Conservation (phyloP, 805 yeast species). For the Scheffersomyces stipitis region DNA sequence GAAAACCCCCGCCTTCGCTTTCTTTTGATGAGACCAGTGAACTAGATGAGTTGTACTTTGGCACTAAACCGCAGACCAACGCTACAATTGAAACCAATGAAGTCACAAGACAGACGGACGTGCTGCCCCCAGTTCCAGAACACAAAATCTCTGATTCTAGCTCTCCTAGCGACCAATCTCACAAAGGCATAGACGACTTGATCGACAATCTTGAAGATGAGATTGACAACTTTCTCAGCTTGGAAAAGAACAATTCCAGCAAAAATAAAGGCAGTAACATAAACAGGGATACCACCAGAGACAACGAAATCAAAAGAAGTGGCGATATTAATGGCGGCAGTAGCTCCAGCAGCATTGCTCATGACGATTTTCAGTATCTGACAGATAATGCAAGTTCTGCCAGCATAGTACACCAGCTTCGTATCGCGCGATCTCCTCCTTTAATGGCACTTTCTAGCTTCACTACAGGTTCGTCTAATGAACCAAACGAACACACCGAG, state of each 20-base stretch:
- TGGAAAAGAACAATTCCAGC: conserved; percentile 1
- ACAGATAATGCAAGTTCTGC: neutral
- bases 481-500: too few species aligned
- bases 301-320: neutral
- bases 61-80: neutral
- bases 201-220: conserved; percentile 24
- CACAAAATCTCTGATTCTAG: too few species aligned
- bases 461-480: too few species aligned
- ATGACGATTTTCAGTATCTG: neutral
- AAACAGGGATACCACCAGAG: neutral
- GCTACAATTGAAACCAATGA: too few species aligned
- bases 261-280: too few species aligned
- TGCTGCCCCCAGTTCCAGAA: too few species aligned
- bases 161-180: neutral
- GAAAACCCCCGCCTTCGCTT: conserved; percentile 9
- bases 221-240: conserved; percentile 16
- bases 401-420: neutral
- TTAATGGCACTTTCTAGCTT: neutral
- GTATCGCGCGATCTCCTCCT: neutral
- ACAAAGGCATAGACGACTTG: conserved; percentile 16
- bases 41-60: conserved; percentile 5
- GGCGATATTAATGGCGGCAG: too few species aligned
- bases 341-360: neutral
- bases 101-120: too few species aligned
- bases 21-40: conserved; percentile 1